Base-by-base conservation (phyloP, 139 green algal species). In the Pseudopediastrum boryanum region DNA sequence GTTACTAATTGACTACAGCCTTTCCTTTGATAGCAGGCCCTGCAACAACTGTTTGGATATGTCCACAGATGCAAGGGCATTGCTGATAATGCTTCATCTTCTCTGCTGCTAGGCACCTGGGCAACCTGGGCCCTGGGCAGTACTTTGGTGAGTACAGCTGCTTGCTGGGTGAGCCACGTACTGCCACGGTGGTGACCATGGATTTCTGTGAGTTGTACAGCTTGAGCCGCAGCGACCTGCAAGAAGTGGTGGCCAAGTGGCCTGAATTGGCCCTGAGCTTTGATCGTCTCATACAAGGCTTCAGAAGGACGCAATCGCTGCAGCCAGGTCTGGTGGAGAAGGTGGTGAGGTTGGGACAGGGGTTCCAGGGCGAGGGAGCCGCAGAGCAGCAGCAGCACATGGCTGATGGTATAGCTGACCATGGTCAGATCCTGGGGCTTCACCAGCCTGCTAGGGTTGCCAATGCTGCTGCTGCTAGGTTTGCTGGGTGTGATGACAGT, bases 111-210 rank as follows among this genome's bases (percentile, higher is more conserved):
- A 16, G 16, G 16, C 48, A 16, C 48, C 48, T n/a, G n/a, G n/a
- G n/a, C 48, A 27, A 27, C 48, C 68, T 77, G 44, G 12, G 46
- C 52, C 19, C 38, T 5, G 62, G 63, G 4, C 29, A 42, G 13
- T 35, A 77, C 29, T 82, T 77, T 71, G 64, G 76, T 3, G 76
- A 77, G 44, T 82, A 82, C 76, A 58, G 50, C 12, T 78, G 63
- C 42, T 29, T 82, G 62, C 58, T 65, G 39, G 71, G 61, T 16
- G 62, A 82, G n/a, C 43, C 42, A 2, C 63, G 76, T 9, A 77
- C 76, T 16, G 66, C 76, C 50, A 77, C 63, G 6, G 76, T 82
- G 3, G 76, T 82, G 36, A 42, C 76, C 27, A 29, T 62, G 76
- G 71, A 72, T 27, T 82, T 69, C 31, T 82, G 33, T 3, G 76